phyloP scores from a whole-genome alignment of 2,329 filamentous ascomycete genomes.

The Westerdykella sp. region DNA sequence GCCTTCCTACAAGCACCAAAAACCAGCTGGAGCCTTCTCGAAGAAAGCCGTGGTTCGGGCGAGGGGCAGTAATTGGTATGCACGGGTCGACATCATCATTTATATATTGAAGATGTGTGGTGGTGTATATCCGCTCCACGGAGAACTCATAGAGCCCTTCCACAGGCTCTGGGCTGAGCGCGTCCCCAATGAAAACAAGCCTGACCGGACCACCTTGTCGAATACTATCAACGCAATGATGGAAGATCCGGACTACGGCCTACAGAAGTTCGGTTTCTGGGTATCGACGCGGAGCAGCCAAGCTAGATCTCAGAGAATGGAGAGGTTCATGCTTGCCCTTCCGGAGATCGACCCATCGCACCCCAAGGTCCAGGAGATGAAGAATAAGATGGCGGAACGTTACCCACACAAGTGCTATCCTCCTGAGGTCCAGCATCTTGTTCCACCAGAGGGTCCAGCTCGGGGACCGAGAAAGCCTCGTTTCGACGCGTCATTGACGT shows the following conservation, averaged over 20 bases:
- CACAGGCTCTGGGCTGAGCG: constrained; percentile 48
- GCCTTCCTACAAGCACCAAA: no score
- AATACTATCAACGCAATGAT: constrained; percentile 47
- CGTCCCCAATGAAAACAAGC: constrained; percentile 35
- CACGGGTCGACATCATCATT: constrained; percentile 40
- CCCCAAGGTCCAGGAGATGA: constrained; percentile 43
- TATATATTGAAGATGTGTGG: constrained; percentile 49
- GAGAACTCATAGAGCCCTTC: constrained; percentile 52
- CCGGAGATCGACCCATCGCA: constrained; percentile 42
- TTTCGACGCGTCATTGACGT: constrained; percentile 24
- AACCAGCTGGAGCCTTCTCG: background rate
- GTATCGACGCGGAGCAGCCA: constrained; percentile 21
- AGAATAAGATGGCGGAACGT: constrained; percentile 45
- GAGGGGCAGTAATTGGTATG: constrained; percentile 33
- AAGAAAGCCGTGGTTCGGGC: constrained; percentile 18
- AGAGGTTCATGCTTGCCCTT: constrained; percentile 46
- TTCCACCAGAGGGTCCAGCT: constrained; percentile 10
- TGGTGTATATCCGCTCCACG: constrained; percentile 51
- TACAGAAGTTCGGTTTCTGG: constrained; percentile 43
- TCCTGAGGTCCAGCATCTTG: constrained; percentile 22
- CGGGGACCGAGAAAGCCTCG: no score
- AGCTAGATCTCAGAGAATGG: constrained; percentile 20
- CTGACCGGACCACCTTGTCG: constrained; percentile 50
- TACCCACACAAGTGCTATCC: constrained; percentile 31
- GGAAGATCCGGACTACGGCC: constrained; percentile 39